Base-by-base conservation (phyloP, 2,329 filamentous ascomycete genomes). In the Ambrosiella cleistominuta region DNA sequence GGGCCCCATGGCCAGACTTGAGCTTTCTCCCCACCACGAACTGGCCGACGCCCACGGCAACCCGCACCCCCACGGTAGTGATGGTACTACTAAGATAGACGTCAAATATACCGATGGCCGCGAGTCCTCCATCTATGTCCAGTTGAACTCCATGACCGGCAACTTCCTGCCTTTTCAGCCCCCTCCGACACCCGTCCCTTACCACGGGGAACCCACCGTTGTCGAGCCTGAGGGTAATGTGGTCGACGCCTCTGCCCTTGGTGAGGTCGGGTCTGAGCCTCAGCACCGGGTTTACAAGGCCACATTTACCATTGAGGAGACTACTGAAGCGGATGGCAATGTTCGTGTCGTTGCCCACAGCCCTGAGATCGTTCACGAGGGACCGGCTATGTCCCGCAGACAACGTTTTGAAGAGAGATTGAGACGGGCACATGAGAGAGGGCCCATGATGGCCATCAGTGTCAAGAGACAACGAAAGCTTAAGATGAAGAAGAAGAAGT, bases 401-500 rank as follows among this genome's bases (percentile, higher is more conserved):
- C 83, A 81, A 64, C 75, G 72, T 61, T 80, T 78, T 60, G 76
- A 81, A 62, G 75, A 80, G 58, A 71, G 73, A 56, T 72, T 75
- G 62, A 71, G 71, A 57, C 72, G 72, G 63, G 19, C 47, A n/a
- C 47, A 51, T 51, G 47, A 51, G 47, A 70, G 69, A 60, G 70
- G 73, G 64, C 66, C 69, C 61, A 90, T 95, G 84, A 73, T 83
- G 61, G 80, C 88, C 63, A 88, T 98, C 68, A 95, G 88, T 68
- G 91, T 96, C 65, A 89, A 85, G 77, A 80, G 93, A 70, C 88
- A 95, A 72, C 78, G 89, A 68, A 94, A 93, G 75, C 74, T 96
- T 67, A 95, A 89, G 81, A 98, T 98, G 90, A 98, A 98, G 86
- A 98, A 97, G 81, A 91, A 97, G 80, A 98, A 98, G 83, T 95